Evolutionary conservation across 768 basidiomycete genomes (phyloP).

Genomic region (Daedaleopsis sinensis): DNA sequence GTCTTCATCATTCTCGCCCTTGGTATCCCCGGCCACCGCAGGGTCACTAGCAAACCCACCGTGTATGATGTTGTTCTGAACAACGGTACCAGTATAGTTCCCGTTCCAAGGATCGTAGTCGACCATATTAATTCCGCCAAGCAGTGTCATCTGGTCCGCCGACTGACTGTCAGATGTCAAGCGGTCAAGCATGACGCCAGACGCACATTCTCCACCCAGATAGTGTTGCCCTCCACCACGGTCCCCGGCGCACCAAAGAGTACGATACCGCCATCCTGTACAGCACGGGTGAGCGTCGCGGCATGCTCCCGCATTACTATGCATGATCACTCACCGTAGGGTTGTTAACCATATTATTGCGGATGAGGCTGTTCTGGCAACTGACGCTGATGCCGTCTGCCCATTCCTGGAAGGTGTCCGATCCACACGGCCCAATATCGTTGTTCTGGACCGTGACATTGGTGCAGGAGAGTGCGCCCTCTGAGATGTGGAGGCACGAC

Average conservation of each 20-base stretch:
- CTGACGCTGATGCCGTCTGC: slow-evolving; percentile 81
- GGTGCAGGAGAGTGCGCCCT: slow-evolving; percentile 68
- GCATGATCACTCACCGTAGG: slow-evolving; percentile 46
- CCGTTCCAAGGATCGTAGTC: slow-evolving; percentile 72
- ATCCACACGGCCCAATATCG: slow-evolving; percentile 80
- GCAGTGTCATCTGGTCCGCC: slow-evolving; percentile 55
- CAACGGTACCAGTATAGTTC: slow-evolving; percentile 63
- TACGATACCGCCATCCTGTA: slow-evolving; percentile 75
- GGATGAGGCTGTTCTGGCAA: slow-evolving; percentile 62
- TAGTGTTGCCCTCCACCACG: slow-evolving; percentile 74
- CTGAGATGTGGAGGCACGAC: slow-evolving; percentile 79
- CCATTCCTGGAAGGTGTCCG: slow-evolving; percentile 69
- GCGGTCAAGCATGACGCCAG: not conserved
- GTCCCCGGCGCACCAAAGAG: slow-evolving; percentile 77
- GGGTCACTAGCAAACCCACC: slow-evolving; percentile 68
- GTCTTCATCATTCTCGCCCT: slow-evolving; percentile 59
- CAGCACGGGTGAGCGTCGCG: not conserved
- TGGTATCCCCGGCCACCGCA: slow-evolving; percentile 40
- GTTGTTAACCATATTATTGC: slow-evolving; percentile 69
- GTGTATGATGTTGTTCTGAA: slow-evolving; percentile 64
- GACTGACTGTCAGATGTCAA: not conserved
- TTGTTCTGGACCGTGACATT: slow-evolving; percentile 75
- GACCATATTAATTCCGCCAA: slow-evolving; percentile 81
- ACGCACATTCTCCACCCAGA: slow-evolving; percentile 69
- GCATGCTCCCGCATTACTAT: not conserved